Percentiles rank a stretch among this genome's conserved stretches.
Conservation (phyloP, 768 basidiomycete genomes). For the Suillus plorans region DNA sequence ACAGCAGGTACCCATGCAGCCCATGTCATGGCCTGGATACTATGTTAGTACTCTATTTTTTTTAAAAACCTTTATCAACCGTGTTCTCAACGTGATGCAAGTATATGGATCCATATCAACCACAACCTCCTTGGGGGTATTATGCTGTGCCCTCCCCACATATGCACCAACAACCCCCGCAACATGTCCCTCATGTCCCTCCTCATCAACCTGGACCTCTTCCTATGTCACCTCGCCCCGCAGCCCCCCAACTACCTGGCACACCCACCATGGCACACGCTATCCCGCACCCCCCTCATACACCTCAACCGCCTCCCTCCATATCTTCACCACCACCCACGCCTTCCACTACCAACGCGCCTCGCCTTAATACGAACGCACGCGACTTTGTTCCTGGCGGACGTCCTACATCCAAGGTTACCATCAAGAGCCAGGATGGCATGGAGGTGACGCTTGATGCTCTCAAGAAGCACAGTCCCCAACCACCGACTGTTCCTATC, state of each 20-base stretch:
- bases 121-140: slow-evolving; percentile 33
- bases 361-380: slow-evolving; percentile 60
- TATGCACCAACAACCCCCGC: slow-evolving; percentile 41
- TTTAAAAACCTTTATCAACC: neutral
- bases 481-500: slow-evolving; percentile 40
- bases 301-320: slow-evolving; percentile 45
- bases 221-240: slow-evolving; percentile 71
- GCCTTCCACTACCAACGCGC: slow-evolving; percentile 50
- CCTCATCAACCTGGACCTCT: slow-evolving; percentile 44
- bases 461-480: slow-evolving; percentile 48
- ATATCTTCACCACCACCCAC: slow-evolving; percentile 66
- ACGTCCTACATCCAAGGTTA: slow-evolving; percentile 42
- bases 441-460: slow-evolving; percentile 59
- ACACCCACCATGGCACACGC: slow-evolving; percentile 71
- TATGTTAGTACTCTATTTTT: slow-evolving; percentile 48
- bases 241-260: slow-evolving; percentile 51
- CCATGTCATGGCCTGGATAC: slow-evolving; percentile 45
- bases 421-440: slow-evolving; percentile 66
- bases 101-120: slow-evolving; percentile 52
- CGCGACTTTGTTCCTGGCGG: slow-evolving; percentile 62
- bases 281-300: slow-evolving; percentile 44
- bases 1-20: slow-evolving; percentile 41
- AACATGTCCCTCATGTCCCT: slow-evolving; percentile 41
- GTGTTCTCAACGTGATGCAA: slow-evolving; percentile 20
- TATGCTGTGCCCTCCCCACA: slow-evolving; percentile 33